A percentile compares a stretch with the other conserved stretches of the same genome.
phyloP scores from a whole-genome alignment of 257 asterid genomes.

The Nicotiana attenuata region DNA sequence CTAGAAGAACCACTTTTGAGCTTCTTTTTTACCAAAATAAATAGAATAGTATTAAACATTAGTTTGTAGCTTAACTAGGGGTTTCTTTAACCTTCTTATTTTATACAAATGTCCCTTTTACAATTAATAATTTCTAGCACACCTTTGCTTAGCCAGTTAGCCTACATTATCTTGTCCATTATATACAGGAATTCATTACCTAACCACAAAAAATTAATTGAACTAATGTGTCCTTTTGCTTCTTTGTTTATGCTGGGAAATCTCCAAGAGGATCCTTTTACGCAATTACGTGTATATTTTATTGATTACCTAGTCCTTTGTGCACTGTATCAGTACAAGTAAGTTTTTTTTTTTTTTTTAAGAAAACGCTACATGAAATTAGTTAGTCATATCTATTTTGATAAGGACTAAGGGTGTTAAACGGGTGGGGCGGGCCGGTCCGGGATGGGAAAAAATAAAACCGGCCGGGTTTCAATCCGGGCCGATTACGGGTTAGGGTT shows the following conservation, averaged over 20 bases:
- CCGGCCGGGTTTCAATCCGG: too few species aligned
- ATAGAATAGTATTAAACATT: background rate
- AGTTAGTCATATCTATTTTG: background rate
- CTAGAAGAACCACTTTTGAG: background rate
- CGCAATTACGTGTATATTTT: background rate
- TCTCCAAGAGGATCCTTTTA: background rate
- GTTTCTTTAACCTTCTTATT: background rate
- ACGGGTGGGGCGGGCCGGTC: too few species aligned
- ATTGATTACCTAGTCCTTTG: background rate
- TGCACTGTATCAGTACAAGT: background rate
- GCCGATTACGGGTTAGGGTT: too few species aligned
- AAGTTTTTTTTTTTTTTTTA: background rate
- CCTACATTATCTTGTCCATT: background rate
- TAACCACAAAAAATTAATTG: background rate
- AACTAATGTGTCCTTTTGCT: background rate
- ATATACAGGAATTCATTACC: background rate
- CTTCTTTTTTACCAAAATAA: background rate
- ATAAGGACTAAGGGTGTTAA: too few species aligned
- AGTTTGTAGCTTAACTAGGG: background rate
- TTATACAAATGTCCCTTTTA: background rate
- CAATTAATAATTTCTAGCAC: background rate
- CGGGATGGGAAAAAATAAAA: too few species aligned
- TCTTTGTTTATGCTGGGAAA: background rate
- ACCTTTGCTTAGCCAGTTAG: background rate
- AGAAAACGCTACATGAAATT: background rate